Evolutionary conservation across 2,329 filamentous ascomycete species (phyloP).

Genomic region (Endothia cerciana): DNA sequence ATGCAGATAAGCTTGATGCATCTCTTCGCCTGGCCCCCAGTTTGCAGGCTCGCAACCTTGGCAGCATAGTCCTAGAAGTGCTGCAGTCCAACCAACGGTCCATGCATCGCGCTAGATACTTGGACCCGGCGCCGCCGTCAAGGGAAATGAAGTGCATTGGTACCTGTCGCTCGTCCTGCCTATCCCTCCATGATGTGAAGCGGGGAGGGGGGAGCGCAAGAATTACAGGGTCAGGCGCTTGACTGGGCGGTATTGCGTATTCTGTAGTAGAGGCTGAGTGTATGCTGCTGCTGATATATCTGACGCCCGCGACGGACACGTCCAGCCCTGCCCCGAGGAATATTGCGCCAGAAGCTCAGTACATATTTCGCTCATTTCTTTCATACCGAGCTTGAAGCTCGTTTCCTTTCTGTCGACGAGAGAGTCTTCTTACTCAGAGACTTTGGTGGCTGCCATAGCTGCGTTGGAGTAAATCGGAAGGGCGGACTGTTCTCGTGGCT

Average conservation of each 20-base stretch:
- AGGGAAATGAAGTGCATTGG: not conserved
- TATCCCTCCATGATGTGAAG: not conserved
- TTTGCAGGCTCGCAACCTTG: not conserved
- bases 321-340: not conserved
- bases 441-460: not conserved
- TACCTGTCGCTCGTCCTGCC: not conserved
- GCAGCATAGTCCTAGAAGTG: not conserved
- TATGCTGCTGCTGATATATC: slow-evolving; percentile 19
- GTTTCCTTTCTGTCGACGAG: not conserved
- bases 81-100: not conserved
- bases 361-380: slow-evolving; percentile 8
- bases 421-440: not conserved
- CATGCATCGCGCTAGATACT: not conserved
- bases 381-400: slow-evolving; percentile 24
- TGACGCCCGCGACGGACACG: slow-evolving; percentile 2
- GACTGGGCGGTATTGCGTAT: not conserved
- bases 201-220: not conserved
- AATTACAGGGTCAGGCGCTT: not conserved
- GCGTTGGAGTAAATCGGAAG: not conserved
- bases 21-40: not conserved
- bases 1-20: slow-evolving; percentile 17
- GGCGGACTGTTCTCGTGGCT: not conserved
- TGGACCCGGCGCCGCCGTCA: not conserved
- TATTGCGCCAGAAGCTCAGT: not conserved
- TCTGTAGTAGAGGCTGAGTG: not conserved